Evolutionary conservation across 352 stramenopile species (phyloP), one percentile per base, ranked within the genome.

Genomic region (Elongisporangium prolatum): DNA sequence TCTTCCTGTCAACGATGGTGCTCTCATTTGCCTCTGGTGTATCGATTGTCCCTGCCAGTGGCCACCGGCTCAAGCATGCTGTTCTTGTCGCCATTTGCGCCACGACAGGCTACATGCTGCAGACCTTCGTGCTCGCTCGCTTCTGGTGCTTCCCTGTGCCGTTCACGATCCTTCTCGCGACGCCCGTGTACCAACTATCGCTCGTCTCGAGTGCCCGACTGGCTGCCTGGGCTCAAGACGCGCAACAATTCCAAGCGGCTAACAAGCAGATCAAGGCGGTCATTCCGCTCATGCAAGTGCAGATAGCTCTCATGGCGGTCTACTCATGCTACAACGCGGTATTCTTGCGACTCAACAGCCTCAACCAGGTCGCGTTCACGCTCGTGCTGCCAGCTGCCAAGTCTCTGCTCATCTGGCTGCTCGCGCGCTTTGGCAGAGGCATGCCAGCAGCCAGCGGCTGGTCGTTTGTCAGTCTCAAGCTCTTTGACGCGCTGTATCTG

Each of bases 241-340:
- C 25, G 25, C 25, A 8, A 9, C 4, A 34, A 9, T 34, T 8
- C 25, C 4, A 4, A 34, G 25, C 25, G 25, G 8, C 8, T 8
- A n/a, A n/a, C n/a, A n/a, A n/a, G n/a, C n/a, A n/a, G n/a, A 34
- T 34, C 25, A 34, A 8, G 25, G 25, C 25, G 4, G 25, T 8
- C 25, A 8, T 34, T 4, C 25, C 25, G 8, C 28, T 40, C 5
- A 13, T 40, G 28, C 28, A 37, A 7, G 52, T 65, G 8, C 66
- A 76, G 61, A 58, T 53, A 3, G 56, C 59, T 16, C n/a, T 76
- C 1, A 47, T 68, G 10, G 64, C 57, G 1, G 65, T 73, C 16
- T 75, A 75, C 16, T 62, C 68, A n/a, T 65, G 56, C 0, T 75
- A 68, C n/a, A 67, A 70, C 3, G 68, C 61, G 2, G 16, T 75